A percentile compares a stretch with the other conserved stretches of the same genome.
Conservation (phyloP, 192 early-diverging fungal species). For the Geranomyces michiganensis region DNA sequence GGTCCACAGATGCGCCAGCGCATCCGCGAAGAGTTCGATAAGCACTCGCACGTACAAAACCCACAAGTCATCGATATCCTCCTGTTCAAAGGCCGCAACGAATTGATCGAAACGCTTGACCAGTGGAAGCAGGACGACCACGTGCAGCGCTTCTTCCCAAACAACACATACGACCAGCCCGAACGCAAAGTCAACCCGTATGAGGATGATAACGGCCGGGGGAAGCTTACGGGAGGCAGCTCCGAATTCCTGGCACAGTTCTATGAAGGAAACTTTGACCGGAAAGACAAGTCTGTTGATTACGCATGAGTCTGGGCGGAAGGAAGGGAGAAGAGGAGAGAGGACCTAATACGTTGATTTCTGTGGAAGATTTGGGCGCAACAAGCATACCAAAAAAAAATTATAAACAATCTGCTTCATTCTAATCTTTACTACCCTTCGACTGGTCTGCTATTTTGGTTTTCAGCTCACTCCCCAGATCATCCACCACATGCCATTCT, state of each 20-base stretch:
- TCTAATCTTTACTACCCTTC: no score
- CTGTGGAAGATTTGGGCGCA: no score
- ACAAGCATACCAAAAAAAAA: no score
- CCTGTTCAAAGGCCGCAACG: constrained; percentile 83
- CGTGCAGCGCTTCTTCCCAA: constrained; percentile 83
- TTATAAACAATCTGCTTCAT: no score
- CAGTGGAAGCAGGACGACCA: constrained; percentile 92
- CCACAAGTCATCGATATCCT: constrained; percentile 78
- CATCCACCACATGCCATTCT: constrained; percentile 27
- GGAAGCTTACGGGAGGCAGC: constrained; percentile 6
- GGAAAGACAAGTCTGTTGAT: constrained; percentile 5
- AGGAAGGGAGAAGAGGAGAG: no score
- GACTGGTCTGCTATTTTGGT: no score
- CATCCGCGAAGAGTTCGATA: constrained; percentile 89
- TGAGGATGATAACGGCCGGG: constrained; percentile 62
- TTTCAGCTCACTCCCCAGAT: not conserved
- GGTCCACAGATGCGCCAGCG: constrained; percentile 70
- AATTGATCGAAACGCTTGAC: constrained; percentile 88
- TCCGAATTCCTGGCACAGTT: constrained; percentile 56
- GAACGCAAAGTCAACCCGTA: constrained; percentile 71
- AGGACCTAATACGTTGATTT: no score
- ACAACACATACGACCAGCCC: constrained; percentile 61
- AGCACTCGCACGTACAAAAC: constrained; percentile 77
- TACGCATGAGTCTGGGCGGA: constrained; percentile 32
- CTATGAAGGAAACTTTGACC: constrained; percentile 32